Conservation (phyloP, 208 protist genomes). For the Crithidia brevicula region DNA sequence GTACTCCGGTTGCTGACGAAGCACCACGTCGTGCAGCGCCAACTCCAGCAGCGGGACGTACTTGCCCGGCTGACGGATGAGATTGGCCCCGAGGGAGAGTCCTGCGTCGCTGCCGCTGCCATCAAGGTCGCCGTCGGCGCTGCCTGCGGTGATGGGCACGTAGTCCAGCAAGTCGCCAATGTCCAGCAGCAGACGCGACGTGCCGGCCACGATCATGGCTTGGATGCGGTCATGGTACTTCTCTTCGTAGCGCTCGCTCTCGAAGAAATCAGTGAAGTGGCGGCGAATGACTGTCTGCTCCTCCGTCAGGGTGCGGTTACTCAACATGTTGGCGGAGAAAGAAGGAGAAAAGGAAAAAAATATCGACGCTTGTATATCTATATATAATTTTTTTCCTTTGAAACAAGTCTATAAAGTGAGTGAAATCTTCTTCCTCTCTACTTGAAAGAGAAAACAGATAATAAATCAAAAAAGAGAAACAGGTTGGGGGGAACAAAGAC, state of each 20-base stretch:
- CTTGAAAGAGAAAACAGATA: too few relatives aligned
- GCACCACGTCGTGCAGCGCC: slow-evolving; percentile 91
- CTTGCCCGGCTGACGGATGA: slow-evolving; percentile 85
- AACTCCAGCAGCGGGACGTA: slow-evolving; percentile 92
- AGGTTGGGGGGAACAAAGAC: too few relatives aligned
- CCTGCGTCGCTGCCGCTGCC: slow-evolving; percentile 8
- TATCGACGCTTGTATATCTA: too few relatives aligned
- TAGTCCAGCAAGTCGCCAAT: slow-evolving; percentile 93
- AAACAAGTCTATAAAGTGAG: neutral
- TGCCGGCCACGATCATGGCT: slow-evolving; percentile 82
- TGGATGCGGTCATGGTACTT: slow-evolving; percentile 86
- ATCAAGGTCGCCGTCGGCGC: neutral
- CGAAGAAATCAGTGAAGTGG: slow-evolving; percentile 91
- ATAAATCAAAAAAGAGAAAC: too few relatives aligned
- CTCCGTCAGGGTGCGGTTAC: slow-evolving; percentile 82
- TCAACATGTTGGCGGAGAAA: slow-evolving; percentile 51
- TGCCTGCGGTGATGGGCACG: slow-evolving; percentile 34
- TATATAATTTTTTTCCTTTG: too few relatives aligned
- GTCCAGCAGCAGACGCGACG: slow-evolving; percentile 88
- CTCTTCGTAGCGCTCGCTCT: slow-evolving; percentile 81
- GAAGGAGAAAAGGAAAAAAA: slow-evolving; percentile 8
- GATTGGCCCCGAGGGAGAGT: slow-evolving; percentile 59
- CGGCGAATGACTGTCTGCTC: slow-evolving; percentile 89
- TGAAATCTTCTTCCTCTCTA: too few relatives aligned
- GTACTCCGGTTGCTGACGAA: slow-evolving; percentile 76